Percentiles rank a stretch among this genome's conserved stretches.
Evolutionary conservation across 2,329 filamentous ascomycete genomes (phyloP).

Genomic region (Lachnellula occidentalis): DNA sequence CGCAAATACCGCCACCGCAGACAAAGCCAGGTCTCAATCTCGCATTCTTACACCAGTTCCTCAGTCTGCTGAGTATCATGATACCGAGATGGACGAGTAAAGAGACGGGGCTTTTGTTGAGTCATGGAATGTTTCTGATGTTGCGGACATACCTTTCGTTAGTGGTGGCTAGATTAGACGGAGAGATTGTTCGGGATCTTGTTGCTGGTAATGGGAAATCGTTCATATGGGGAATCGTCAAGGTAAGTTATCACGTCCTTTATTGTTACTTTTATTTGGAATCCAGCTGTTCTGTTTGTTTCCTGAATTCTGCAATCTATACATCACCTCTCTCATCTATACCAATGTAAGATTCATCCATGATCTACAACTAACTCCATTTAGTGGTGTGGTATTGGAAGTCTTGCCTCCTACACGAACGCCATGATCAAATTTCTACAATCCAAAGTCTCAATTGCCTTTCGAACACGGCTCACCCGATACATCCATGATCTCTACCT

Average conservation of each 20-base stretch:
- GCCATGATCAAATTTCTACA: constrained; percentile 99
- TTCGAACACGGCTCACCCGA: constrained; percentile 86
- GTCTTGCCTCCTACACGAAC: constrained; percentile 93
- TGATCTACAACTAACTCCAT: constrained; percentile 11
- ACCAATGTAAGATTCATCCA: neutral
- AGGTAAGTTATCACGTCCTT: constrained; percentile 44
- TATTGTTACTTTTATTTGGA: neutral
- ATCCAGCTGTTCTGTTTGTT: neutral
- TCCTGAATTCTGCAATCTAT: neutral
- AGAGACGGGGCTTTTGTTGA: constrained; percentile 83
- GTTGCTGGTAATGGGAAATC: constrained; percentile 89
- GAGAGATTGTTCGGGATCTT: constrained; percentile 91
- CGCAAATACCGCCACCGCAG: constrained; percentile 74
- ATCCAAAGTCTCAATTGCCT: constrained; percentile 96
- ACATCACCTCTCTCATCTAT: neutral
- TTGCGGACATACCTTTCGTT: constrained; percentile 90
- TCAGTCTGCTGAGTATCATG: constrained; percentile 96
- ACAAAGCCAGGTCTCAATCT: constrained; percentile 93
- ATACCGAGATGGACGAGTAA: constrained; percentile 94
- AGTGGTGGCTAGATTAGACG: constrained; percentile 86
- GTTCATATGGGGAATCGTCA: constrained; percentile 82
- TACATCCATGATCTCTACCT: constrained; percentile 98
- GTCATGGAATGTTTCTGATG: constrained; percentile 85
- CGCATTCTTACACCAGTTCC: constrained; percentile 92
- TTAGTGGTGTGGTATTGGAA: constrained; percentile 86